Conservation (phyloP, 2,329 filamentous ascomycete genomes). For the Ceratocystis destructans region DNA sequence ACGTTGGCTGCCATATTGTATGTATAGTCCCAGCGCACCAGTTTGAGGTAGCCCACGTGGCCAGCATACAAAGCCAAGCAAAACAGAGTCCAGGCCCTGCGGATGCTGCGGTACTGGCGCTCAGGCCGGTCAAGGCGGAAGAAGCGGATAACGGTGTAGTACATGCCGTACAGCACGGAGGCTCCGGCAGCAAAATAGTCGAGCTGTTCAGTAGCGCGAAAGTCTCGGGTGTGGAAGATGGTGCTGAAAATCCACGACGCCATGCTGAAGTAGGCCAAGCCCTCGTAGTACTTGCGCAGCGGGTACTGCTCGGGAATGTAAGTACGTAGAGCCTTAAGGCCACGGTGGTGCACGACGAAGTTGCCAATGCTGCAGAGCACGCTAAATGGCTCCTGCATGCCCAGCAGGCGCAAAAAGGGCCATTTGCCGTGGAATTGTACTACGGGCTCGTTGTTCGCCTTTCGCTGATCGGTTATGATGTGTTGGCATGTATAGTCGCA, state of each 20-base stretch:
- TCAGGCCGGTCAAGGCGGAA: slow-evolving; percentile 59
- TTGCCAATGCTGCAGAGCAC: slow-evolving; percentile 91
- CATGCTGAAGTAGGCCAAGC: slow-evolving; percentile 68
- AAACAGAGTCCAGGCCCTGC: slow-evolving; percentile 60
- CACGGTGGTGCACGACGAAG: slow-evolving; percentile 69
- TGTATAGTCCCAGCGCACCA: slow-evolving; percentile 83
- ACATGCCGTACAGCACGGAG: slow-evolving; percentile 79
- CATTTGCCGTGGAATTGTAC: slow-evolving; percentile 98
- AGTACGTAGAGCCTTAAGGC: slow-evolving; percentile 56
- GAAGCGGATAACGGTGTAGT: slow-evolving; percentile 68
- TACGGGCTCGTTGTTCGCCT: slow-evolving; percentile 51
- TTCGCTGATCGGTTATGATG: slow-evolving; percentile 62
- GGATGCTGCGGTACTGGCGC: slow-evolving; percentile 33
- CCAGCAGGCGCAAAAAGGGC: slow-evolving; percentile 82
- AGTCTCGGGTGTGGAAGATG: slow-evolving; percentile 87
- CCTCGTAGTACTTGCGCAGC: slow-evolving; percentile 65
- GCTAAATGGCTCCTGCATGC: slow-evolving; percentile 88
- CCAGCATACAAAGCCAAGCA: slow-evolving; percentile 58
- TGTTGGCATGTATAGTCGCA: slow-evolving; percentile 98
- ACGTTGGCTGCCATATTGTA: slow-evolving; percentile 99
- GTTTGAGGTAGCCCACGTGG: slow-evolving; percentile 73
- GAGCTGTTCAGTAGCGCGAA: slow-evolving; percentile 71
- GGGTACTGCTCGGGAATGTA: slow-evolving; percentile 60
- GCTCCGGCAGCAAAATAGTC: slow-evolving; percentile 94
- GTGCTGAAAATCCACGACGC: slow-evolving; percentile 78